phyloP scores from a whole-genome alignment of 495 filamentous ascomycete genomes.

The Viridothelium virens region DNA sequence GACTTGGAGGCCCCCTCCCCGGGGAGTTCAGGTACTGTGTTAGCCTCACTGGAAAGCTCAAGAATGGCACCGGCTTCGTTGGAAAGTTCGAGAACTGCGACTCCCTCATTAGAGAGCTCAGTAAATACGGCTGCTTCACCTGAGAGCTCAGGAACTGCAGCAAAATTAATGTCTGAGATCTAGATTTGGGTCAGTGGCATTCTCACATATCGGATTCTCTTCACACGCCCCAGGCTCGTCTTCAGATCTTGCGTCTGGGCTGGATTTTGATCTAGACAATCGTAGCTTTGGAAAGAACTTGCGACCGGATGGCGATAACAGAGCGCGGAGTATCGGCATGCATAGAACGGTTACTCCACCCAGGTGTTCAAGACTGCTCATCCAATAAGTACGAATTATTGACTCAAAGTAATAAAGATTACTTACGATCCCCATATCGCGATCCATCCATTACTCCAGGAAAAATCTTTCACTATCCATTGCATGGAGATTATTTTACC shows the following conservation, averaged over 20 bases:
- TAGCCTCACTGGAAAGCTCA: slow-evolving; percentile 3
- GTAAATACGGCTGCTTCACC: neutral
- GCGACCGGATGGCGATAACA: neutral
- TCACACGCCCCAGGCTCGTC: slow-evolving; percentile 1
- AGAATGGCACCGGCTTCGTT: slow-evolving; percentile 7
- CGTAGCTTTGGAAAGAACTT: slow-evolving; percentile 4
- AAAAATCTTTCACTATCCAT: slow-evolving; percentile 2
- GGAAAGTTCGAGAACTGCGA: slow-evolving; percentile 2
- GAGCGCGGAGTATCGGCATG: neutral
- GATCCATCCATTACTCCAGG: slow-evolving; percentile 5
- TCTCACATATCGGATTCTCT: neutral
- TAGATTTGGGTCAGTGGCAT: slow-evolving; percentile 2
- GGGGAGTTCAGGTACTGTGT: neutral
- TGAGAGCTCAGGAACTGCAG: slow-evolving; percentile 1
- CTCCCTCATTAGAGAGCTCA: neutral
- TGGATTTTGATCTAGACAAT: neutral
- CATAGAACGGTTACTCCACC: neutral
- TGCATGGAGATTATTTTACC: slow-evolving; percentile 7
- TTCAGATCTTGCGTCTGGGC: neutral
- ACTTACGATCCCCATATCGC: slow-evolving; percentile 4
- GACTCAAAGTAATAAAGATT: neutral
- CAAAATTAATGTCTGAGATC: slow-evolving; percentile 5
- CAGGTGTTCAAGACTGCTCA: slow-evolving; percentile 5
- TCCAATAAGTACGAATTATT: neutral
- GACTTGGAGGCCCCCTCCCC: neutral